Conservation (phyloP, 2,329 filamentous ascomycete species). For the Dissoconium aciculare region DNA sequence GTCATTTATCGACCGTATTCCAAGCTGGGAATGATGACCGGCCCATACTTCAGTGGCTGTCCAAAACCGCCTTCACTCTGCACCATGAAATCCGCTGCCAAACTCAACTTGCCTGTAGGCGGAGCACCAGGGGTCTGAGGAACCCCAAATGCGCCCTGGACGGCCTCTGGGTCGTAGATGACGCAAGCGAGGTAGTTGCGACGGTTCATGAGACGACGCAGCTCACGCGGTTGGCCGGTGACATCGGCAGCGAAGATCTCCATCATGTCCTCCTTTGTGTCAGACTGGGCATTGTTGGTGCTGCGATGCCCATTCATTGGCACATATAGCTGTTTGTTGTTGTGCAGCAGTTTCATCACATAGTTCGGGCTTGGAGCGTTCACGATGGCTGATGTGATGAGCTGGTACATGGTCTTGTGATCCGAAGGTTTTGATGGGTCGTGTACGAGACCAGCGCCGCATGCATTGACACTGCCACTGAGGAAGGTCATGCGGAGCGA, state of each 20-base stretch:
- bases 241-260: constrained; percentile 96
- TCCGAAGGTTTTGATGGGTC: constrained; percentile 82
- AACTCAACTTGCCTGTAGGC: constrained; percentile 48
- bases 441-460: constrained; percentile 84
- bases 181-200: constrained; percentile 87
- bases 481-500: constrained; percentile 93
- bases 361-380: constrained; percentile 74
- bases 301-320: constrained; percentile 69
- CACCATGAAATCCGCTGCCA: constrained; percentile 93
- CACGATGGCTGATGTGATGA: constrained; percentile 85
- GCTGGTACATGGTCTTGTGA: constrained; percentile 99
- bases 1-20: constrained; percentile 37
- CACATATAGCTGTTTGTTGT: constrained; percentile 81
- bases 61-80: constrained; percentile 76
- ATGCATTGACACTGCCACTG: constrained; percentile 79
- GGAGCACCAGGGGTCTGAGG: constrained; percentile 23
- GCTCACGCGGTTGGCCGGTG: constrained; percentile 63
- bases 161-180: constrained; percentile 79
- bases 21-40: constrained; percentile 73
- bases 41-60: constrained; percentile 84
- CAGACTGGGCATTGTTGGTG: constrained; percentile 45
- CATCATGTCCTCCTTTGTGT: constrained; percentile 99
- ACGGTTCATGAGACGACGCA: constrained; percentile 83
- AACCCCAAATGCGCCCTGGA: constrained; percentile 30
- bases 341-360: constrained; percentile 88